Conservation (phyloP, 2,329 filamentous ascomycete genomes). For the Dactylellina leptospora region DNA sequence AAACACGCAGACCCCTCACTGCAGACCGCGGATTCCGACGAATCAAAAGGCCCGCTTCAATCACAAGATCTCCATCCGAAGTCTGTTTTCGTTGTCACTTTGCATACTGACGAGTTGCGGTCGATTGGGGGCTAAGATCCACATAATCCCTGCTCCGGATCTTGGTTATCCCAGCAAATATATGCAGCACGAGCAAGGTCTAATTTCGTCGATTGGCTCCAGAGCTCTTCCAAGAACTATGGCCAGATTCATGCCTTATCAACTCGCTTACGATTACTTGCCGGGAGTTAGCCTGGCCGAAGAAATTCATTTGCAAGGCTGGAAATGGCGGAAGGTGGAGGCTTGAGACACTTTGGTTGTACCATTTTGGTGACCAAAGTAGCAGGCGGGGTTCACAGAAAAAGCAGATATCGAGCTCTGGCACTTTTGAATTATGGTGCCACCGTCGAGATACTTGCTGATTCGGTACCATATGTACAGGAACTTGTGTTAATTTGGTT, state of each 20-base stretch:
- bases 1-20: not conserved
- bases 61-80: constrained; percentile 28
- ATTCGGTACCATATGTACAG: not conserved
- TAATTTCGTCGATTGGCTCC: constrained; percentile 4
- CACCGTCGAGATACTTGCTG: not conserved
- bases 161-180: constrained; percentile 2
- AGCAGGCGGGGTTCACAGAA: constrained; percentile 27
- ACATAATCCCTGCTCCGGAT: constrained; percentile 19
- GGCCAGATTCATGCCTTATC: constrained; percentile 49
- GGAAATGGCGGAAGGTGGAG: constrained; percentile 7
- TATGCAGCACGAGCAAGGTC: not conserved
- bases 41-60: constrained; percentile 21
- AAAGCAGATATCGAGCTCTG: constrained; percentile 2
- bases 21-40: not conserved
- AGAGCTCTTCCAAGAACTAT: constrained; percentile 26
- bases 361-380: constrained; percentile 9
- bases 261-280: constrained; percentile 51
- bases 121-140: not conserved
- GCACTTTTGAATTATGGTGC: not conserved
- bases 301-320: constrained; percentile 20
- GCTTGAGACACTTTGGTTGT: not conserved
- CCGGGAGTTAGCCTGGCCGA: constrained; percentile 23
- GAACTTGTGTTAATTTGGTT: not conserved
- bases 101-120: not conserved
- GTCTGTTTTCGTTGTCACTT: constrained; percentile 7